phyloP scores from a whole-genome alignment of 371 early-diverging fungal genomes.

The Rhizopus microsporus region DNA sequence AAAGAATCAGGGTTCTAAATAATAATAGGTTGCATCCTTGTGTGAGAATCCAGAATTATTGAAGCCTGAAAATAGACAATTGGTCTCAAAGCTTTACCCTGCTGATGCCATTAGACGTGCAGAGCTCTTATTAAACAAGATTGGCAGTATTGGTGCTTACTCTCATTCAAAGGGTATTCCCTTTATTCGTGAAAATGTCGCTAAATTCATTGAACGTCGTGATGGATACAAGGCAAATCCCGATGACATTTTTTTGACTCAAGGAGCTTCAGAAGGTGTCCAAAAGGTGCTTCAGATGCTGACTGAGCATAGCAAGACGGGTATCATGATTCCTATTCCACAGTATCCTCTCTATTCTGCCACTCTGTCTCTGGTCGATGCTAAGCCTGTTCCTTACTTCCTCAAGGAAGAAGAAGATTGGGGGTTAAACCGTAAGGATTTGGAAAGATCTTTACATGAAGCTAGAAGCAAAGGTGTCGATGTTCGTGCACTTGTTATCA shows the following conservation, averaged over 20 bases:
- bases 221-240: slow-evolving; percentile 88
- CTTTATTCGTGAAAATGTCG: slow-evolving; percentile 82
- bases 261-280: slow-evolving; percentile 88
- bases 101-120: slow-evolving; percentile 84
- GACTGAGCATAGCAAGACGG: slow-evolving; percentile 76
- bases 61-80: slow-evolving; percentile 48
- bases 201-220: slow-evolving; percentile 81
- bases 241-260: slow-evolving; percentile 88
- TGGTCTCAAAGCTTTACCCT: slow-evolving; percentile 70
- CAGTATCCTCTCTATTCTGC: slow-evolving; percentile 99
- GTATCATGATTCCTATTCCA: slow-evolving; percentile 97
- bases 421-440: slow-evolving; percentile 72
- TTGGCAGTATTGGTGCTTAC: slow-evolving; percentile 89
- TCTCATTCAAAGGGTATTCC: slow-evolving; percentile 93
- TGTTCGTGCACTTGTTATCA: slow-evolving; percentile 92
- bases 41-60: slow-evolving; percentile 88
- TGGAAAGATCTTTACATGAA: slow-evolving; percentile 61
- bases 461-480: slow-evolving; percentile 78
- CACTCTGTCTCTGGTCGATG: slow-evolving; percentile 81
- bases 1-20: slow-evolving; percentile 3
- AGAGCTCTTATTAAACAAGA: slow-evolving; percentile 56
- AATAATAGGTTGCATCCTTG: slow-evolving; percentile 75
- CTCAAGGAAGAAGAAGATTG: slow-evolving; percentile 85
- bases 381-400: slow-evolving; percentile 88
- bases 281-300: slow-evolving; percentile 85